Evolutionary conservation across 306 rosid species (phyloP), one percentile per base, ranked within the genome.

Genomic region (Geum urbanum): DNA sequence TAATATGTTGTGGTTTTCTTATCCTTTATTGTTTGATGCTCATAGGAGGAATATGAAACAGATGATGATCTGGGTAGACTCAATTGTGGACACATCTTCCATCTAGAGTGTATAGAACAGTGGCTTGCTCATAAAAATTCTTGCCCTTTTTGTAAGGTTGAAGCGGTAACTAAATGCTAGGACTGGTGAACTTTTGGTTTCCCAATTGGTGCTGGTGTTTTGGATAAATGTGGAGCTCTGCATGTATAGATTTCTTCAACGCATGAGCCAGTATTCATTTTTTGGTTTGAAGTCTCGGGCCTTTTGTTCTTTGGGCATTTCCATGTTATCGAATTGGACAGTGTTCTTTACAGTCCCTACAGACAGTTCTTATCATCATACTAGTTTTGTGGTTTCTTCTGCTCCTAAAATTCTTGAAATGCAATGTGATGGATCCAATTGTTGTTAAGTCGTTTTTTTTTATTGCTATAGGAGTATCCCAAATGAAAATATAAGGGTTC

Each of bases 141-240:
- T 72, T 95, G 99, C 83, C 99, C 99, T 0, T 87, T 95, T 43
- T 95, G 99, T 62, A 95, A 95, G 88, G 81, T 77, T 54, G 89
- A 92, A 69, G 92, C 87, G 1, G 76, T 56, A 68, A 81, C 71
- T 73, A 86, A 88, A 72, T 76, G 74, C 77, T 76, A 73, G 82
- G 58, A 59, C 9, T 1, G 49, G 80, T 45, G 72, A 58, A 49
- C 54, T 41, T 20, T 51, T 65, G 19, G n/a, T 46, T 40, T 32
- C 67, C 64, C 71, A n/a, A n/a, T n/a, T n/a, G n/a, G n/a, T 66
- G 44, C 59, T 48, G 60, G 62, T 32, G 46, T 69, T 68, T 62
- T 35, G 27, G 74, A 69, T 70, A 63, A 14, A 51, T 69, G 73
- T 58, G 63, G 68, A 63, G 56, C 71, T 57, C 65, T 54, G 56